phyloP scores from a whole-genome alignment of 345 rosid genomes.

The Eucalyptus dawsonii region DNA sequence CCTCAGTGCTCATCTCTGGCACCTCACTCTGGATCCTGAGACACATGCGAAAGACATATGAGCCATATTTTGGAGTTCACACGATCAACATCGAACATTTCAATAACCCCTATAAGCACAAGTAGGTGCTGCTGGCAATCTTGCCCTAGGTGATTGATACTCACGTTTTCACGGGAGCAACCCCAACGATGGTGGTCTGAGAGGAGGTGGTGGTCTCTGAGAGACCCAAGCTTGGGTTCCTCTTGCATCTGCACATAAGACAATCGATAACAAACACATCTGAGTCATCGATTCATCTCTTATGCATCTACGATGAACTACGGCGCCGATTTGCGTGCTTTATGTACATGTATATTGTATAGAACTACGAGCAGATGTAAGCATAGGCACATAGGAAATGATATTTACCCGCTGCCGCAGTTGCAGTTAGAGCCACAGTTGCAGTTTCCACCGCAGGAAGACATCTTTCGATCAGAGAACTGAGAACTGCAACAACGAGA shows the following conservation, averaged over 20 bases:
- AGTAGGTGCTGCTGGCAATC: not conserved
- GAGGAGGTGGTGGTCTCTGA: slow-evolving; percentile 8
- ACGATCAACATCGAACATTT: not conserved
- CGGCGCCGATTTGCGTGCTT: not conserved
- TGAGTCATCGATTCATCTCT: not conserved
- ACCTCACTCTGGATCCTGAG: not conserved
- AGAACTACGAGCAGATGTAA: not conserved
- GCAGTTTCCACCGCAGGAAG: slow-evolving; percentile 28
- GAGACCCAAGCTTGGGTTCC: slow-evolving; percentile 20
- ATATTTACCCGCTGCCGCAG: not conserved
- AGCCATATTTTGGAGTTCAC: not conserved
- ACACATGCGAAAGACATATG: not conserved
- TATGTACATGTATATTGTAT: not conserved
- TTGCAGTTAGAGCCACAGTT: slow-evolving; percentile 31
- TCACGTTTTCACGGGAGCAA: slow-evolving; percentile 18
- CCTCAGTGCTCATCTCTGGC: slow-evolving; percentile 4
- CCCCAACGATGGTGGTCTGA: slow-evolving; percentile 21
- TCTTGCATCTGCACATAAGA: not conserved
- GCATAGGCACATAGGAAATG: not conserved
- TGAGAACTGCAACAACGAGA: not conserved
- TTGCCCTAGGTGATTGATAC: not conserved
- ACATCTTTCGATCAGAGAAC: not conserved
- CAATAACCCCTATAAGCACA: not conserved
- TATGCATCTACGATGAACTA: not conserved
- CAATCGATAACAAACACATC: not conserved